Evolutionary conservation across 371 early-diverging fungal species (phyloP).

Genomic region (Mucor piriformis): DNA sequence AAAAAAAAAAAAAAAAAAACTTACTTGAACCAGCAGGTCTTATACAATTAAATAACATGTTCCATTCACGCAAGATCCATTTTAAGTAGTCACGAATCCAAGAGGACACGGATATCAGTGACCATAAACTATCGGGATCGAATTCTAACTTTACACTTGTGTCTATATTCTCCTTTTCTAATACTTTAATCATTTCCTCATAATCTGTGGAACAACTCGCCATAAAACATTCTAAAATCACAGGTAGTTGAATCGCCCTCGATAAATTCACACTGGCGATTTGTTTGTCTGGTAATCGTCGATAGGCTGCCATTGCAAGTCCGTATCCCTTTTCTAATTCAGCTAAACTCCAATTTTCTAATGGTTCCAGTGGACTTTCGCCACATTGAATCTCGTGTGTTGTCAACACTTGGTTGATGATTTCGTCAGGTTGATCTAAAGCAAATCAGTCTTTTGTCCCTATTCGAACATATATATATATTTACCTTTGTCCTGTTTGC

Average conservation of each 20-base stretch:
- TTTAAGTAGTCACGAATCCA: constrained; percentile 42
- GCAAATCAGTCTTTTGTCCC: neutral
- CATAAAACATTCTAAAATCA: constrained; percentile 45
- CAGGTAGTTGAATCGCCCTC: constrained; percentile 43
- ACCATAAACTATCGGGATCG: constrained; percentile 43
- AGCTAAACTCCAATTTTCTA: constrained; percentile 34
- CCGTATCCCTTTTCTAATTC: constrained; percentile 36
- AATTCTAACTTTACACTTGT: constrained; percentile 20
- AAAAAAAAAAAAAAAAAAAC: no score
- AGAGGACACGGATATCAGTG: constrained; percentile 34
- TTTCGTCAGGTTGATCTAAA: neutral
- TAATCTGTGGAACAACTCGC: constrained; percentile 38
- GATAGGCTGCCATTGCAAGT: constrained; percentile 33
- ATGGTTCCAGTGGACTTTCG: constrained; percentile 1
- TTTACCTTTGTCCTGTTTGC: constrained; percentile 13
- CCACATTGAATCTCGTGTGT: neutral
- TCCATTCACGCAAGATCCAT: constrained; percentile 46
- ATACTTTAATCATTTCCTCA: constrained; percentile 8
- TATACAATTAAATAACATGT: constrained; percentile 35
- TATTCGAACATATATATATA: constrained; percentile 18
- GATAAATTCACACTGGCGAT: constrained; percentile 37
- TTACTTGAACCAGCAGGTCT: constrained; percentile 34
- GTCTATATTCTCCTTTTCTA: constrained; percentile 31
- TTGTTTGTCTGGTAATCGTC: constrained; percentile 24
- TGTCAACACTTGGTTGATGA: neutral